Percentiles rank a stretch among this genome's conserved stretches.
phyloP scores from a whole-genome alignment of 345 rosid species.

The Brassica carinata region DNA sequence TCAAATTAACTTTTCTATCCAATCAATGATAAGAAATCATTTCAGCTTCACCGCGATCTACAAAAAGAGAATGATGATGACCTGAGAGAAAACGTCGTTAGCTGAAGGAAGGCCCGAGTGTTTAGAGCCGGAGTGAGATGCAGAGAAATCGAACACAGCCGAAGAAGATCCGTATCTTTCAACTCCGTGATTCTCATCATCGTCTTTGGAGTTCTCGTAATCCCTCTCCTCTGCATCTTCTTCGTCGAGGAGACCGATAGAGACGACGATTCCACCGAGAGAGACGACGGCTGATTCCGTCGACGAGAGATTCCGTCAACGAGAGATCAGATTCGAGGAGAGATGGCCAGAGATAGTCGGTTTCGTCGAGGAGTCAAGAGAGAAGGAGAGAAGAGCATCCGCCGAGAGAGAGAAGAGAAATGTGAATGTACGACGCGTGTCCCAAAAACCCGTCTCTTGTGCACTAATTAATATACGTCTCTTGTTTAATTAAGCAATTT shows the following conservation, averaged over 20 bases:
- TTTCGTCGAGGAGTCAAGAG: too few species aligned
- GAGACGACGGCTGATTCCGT: too few species aligned
- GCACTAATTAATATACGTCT: too few species aligned
- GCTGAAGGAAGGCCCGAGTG: constrained; percentile 79
- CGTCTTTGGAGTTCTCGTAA: constrained; percentile 49
- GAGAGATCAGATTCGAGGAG: too few species aligned
- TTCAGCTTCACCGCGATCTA: background rate
- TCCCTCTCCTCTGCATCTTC: constrained; percentile 56
- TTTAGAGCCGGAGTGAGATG: constrained; percentile 35
- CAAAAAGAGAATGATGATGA: constrained; percentile 12
- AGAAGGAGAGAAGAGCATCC: too few species aligned
- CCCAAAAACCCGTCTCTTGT: too few species aligned
- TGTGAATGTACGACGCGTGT: too few species aligned
- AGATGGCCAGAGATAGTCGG: too few species aligned
- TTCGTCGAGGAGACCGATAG: constrained; percentile 32
- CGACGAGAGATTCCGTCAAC: too few species aligned
- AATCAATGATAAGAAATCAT: background rate
- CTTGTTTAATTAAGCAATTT: too few species aligned
- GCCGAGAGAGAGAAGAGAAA: too few species aligned
- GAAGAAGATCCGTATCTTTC: constrained; percentile 43
- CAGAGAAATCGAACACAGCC: constrained; percentile 47
- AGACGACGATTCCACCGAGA: too few species aligned
- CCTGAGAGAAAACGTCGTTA: constrained; percentile 82
- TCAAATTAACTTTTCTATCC: background rate
- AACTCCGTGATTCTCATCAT: constrained; percentile 36